phyloP scores from a whole-genome alignment of 495 filamentous ascomycete species.

The Darksidea phi region DNA sequence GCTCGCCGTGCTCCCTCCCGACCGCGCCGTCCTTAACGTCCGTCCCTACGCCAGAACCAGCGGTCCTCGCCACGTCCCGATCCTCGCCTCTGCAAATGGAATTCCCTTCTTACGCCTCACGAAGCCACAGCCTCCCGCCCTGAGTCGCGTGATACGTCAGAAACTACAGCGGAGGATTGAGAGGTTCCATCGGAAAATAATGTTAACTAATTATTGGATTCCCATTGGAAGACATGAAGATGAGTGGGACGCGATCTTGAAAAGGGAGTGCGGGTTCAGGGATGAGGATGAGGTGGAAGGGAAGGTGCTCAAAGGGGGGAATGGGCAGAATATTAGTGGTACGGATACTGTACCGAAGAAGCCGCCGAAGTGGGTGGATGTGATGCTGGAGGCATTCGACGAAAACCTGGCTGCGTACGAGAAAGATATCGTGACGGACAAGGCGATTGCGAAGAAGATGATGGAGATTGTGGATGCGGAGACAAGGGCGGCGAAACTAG shows the following conservation, averaged over 20 bases:
- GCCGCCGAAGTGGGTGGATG: constrained; percentile 7
- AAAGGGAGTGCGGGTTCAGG: constrained; percentile 14
- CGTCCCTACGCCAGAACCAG: constrained; percentile 49
- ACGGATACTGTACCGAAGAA: no score
- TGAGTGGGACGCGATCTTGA: constrained; percentile 52
- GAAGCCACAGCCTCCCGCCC: constrained; percentile 63
- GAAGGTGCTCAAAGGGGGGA: no score
- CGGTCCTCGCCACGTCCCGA: constrained; percentile 60
- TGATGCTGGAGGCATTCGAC: constrained; percentile 18
- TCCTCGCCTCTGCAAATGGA: constrained; percentile 56
- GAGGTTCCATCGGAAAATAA: constrained; percentile 41
- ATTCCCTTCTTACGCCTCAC: constrained; percentile 69
- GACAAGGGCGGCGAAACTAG: constrained; percentile 46
- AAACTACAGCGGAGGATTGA: constrained; percentile 47
- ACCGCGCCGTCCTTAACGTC: constrained; percentile 40
- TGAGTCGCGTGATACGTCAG: constrained; percentile 57
- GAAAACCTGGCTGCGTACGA: constrained; percentile 29
- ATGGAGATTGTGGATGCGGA: constrained; percentile 51
- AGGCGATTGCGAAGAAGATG: constrained; percentile 48
- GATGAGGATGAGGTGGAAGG: neutral
- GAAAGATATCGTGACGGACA: constrained; percentile 17
- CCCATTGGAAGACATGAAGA: constrained; percentile 58
- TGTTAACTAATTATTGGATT: constrained; percentile 42
- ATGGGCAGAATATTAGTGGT: no score
- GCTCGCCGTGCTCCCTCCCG: constrained; percentile 41